A percentile compares a stretch with the other conserved stretches of the same genome.
phyloP scores from a whole-genome alignment of 73 alveolate genomes.

The Paraurostyla sp. region DNA sequence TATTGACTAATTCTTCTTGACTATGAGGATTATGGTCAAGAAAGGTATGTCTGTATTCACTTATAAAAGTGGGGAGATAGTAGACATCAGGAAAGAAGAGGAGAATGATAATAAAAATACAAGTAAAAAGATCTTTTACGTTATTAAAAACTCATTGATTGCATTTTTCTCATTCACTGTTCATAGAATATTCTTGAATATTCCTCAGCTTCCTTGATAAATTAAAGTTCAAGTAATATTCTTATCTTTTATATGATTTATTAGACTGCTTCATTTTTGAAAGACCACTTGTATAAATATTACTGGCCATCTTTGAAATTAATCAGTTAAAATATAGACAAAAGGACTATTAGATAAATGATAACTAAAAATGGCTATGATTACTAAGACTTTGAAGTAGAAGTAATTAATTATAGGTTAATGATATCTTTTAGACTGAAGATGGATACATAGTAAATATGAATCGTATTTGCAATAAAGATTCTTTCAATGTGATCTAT shows the following conservation, averaged over 20 bases:
- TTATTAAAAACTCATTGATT: background rate
- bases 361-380: conserved; percentile 45
- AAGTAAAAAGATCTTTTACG: background rate
- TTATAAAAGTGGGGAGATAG: background rate
- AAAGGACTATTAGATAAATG: conserved; percentile 8
- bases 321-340: conserved; percentile 33
- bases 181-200: conserved; percentile 16
- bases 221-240: background rate
- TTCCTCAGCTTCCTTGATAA: conserved; percentile 23
- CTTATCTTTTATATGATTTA: background rate
- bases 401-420: background rate
- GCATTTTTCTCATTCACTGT: conserved; percentile 56
- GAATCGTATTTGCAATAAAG: conserved; percentile 40
- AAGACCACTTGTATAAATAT: conserved; percentile 33
- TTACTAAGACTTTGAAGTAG: conserved; percentile 44
- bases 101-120: background rate
- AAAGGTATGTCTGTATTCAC: conserved; percentile 6
- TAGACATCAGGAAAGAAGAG: background rate
- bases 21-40: conserved; percentile 28
- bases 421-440: conserved; percentile 45
- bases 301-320: conserved; percentile 28
- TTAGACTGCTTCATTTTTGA: conserved; percentile 44
- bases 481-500: conserved; percentile 47
- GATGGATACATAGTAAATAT: conserved; percentile 60
- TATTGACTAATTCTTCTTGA: conserved; percentile 37